These are phyloP conservation scores for Rhizopus sp. DNA, from an alignment of 371 early-diverging fungal genomes.

Conservation along the genomic window DNA sequence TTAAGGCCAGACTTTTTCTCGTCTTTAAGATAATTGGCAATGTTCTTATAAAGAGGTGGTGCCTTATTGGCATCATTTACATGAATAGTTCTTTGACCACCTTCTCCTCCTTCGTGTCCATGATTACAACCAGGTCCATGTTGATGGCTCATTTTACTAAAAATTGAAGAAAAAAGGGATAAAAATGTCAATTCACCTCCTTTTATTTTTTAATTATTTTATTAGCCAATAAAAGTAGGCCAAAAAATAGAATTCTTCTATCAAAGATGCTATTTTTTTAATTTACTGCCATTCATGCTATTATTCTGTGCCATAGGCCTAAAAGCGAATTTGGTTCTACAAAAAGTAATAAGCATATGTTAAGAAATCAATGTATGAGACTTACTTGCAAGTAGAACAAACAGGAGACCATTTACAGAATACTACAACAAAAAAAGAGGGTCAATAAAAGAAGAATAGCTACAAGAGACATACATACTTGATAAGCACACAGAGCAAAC, in stretches of 20 bases:
- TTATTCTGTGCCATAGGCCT: slow-evolving; percentile 34
- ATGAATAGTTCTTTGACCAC: slow-evolving; percentile 27
- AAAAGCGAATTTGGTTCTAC: slow-evolving; percentile 73
- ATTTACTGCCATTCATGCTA: neutral
- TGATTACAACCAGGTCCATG: slow-evolving; percentile 34
- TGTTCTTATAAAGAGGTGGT: slow-evolving; percentile 35
- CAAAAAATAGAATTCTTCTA: slow-evolving; percentile 5
- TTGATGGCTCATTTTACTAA: slow-evolving; percentile 25
- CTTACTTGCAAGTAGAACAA: slow-evolving; percentile 80
- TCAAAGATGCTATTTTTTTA: neutral
- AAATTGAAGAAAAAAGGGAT: neutral
- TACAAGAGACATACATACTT: slow-evolving; percentile 56
- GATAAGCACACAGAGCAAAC: slow-evolving; percentile 97
- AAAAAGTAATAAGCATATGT: neutral
- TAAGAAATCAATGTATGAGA: neutral
- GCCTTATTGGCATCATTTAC: slow-evolving; percentile 49
- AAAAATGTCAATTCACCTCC: slow-evolving; percentile 2
- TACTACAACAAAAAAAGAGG: slow-evolving; percentile 47
- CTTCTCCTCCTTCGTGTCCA: slow-evolving; percentile 12
- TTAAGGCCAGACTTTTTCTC: slow-evolving; percentile 71
- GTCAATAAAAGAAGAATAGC: neutral
- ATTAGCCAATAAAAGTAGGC: slow-evolving; percentile 13
- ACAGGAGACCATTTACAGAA: slow-evolving; percentile 74
- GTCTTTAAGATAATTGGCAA: slow-evolving; percentile 41
- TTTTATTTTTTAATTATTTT: neutral